Conservation (phyloP, 176 grass and related monocot species). For the Triticum timopheevii region DNA sequence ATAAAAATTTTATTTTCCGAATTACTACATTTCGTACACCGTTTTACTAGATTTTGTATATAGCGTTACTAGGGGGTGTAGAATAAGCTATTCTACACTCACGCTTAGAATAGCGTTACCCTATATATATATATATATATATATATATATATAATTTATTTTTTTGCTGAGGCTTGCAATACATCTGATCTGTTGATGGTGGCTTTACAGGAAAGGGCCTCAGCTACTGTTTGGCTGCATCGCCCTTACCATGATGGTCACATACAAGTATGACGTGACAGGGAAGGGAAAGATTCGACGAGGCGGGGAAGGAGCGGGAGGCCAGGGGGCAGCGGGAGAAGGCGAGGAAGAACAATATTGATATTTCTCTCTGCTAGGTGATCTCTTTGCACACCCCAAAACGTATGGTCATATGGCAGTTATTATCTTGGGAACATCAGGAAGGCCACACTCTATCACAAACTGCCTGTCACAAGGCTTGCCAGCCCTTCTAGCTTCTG, state of each 20-base stretch:
- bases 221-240: background rate
- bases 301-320: background rate
- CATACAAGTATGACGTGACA: background rate
- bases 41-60: too few species aligned
- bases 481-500: too few species aligned
- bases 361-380: background rate
- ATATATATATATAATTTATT: too few species aligned
- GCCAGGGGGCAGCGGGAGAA: background rate
- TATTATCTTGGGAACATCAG: background rate
- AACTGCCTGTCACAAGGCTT: too few species aligned
- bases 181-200: background rate
- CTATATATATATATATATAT: too few species aligned
- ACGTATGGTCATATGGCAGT: background rate
- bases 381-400: background rate
- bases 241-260: background rate
- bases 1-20: too few species aligned
- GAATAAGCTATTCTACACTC: too few species aligned
- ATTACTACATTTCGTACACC: too few species aligned
- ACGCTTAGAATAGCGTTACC: too few species aligned
- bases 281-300: background rate
- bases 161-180: too few species aligned
- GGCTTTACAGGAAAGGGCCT: background rate
- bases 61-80: too few species aligned
- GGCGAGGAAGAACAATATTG: background rate
- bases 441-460: background rate